Percentiles rank a stretch among this genome's conserved stretches.
phyloP scores from a whole-genome alignment of 306 rosid genomes.

The Corylus americana region DNA sequence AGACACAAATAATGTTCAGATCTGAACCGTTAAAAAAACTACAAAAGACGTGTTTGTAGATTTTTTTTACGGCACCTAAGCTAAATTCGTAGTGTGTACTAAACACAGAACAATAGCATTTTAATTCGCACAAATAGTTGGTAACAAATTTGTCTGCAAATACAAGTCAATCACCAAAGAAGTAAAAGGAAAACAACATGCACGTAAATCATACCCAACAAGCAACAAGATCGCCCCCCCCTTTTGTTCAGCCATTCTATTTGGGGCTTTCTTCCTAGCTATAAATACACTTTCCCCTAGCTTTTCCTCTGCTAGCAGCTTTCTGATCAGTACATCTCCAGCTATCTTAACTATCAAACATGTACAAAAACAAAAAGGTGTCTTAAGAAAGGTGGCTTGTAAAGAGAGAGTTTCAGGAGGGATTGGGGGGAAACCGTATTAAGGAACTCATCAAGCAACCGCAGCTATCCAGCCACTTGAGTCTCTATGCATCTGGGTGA shows the following conservation, averaged over 20 bases:
- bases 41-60: no score
- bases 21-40: no score
- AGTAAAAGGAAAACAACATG: slow-evolving; percentile 37
- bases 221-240: slow-evolving; percentile 43
- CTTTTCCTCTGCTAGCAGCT: slow-evolving; percentile 53
- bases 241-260: slow-evolving; percentile 43
- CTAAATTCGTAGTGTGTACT: slow-evolving; percentile 5
- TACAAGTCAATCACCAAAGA: slow-evolving; percentile 58
- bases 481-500: slow-evolving; percentile 39
- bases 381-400: slow-evolving; percentile 13
- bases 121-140: slow-evolving; percentile 48
- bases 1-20: not conserved
- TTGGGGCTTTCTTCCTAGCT: slow-evolving; percentile 55
- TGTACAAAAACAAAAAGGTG: slow-evolving; percentile 58
- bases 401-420: slow-evolving; percentile 1
- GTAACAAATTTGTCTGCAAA: slow-evolving; percentile 31
- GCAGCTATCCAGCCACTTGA: slow-evolving; percentile 47
- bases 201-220: slow-evolving; percentile 43
- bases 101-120: slow-evolving; percentile 49
- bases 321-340: slow-evolving; percentile 48
- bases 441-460: slow-evolving; percentile 42
- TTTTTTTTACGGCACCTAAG: no score
- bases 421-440: slow-evolving; percentile 35
- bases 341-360: slow-evolving; percentile 68
- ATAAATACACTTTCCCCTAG: slow-evolving; percentile 59